These are phyloP conservation scores for Spathaspora jeffriesii DNA, from an alignment of 1,139 yeast species.

Conservation along the genomic window DNA sequence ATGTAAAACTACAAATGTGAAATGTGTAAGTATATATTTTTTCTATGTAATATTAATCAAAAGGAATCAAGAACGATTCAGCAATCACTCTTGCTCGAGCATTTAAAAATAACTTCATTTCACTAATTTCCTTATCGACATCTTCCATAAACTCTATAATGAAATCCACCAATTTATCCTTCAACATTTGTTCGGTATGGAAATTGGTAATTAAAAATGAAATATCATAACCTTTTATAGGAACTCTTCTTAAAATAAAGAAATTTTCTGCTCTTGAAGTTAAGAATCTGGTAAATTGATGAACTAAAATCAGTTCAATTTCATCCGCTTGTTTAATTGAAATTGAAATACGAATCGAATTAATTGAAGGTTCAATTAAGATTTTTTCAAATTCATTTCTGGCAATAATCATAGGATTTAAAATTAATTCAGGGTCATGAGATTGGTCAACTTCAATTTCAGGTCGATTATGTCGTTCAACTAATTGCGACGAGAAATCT, in stretches of 20 bases:
- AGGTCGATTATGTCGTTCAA: conserved; percentile 96
- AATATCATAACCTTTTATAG: conserved; percentile 89
- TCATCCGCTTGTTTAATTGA: conserved; percentile 98
- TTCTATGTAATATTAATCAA: conserved; percentile 40
- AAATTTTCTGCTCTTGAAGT: conserved; percentile 96
- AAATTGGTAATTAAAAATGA: conserved; percentile 91
- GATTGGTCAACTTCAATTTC: conserved; percentile 80
- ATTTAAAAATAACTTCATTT: conserved; percentile 94
- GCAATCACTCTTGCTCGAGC: conserved; percentile 99
- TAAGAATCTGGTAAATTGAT: conserved; percentile 88
- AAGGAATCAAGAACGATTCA: conserved; percentile 84
- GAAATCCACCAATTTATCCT: conserved; percentile 93
- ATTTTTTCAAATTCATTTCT: conserved; percentile 95
- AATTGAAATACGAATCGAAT: conserved; percentile 85
- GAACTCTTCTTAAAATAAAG: conserved; percentile 87
- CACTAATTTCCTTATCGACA: conserved; percentile 97
- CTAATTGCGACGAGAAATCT: conserved; percentile 92
- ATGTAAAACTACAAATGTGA: too few relatives aligned
- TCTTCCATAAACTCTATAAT: conserved; percentile 99
- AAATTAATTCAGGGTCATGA: conserved; percentile 74
- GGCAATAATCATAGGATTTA: conserved; percentile 88
- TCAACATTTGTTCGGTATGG: conserved; percentile 95
- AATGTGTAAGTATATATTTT: neutral
- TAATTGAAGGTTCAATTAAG: conserved; percentile 90
- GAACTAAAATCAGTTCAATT: conserved; percentile 91